Conservation (phyloP, 176 grass and related monocot genomes). For the Areca catechu region DNA sequence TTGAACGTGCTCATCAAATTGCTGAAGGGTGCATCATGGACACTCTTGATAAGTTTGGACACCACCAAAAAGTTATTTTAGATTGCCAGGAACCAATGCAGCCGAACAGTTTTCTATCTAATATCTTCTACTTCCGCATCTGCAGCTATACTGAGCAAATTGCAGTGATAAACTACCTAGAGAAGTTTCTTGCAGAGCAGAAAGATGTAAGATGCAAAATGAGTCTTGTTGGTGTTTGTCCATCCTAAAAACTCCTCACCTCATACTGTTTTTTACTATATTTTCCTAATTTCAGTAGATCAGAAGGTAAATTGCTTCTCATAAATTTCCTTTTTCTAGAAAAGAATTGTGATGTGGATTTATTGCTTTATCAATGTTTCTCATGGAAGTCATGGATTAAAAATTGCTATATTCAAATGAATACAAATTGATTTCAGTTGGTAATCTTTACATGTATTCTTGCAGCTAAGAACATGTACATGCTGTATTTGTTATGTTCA, state of each 20-base stretch:
- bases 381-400: no score
- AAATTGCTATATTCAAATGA: no score
- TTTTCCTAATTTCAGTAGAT: not conserved
- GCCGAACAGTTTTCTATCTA: slow-evolving; percentile 57
- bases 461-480: no score
- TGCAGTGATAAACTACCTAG: slow-evolving; percentile 83
- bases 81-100: slow-evolving; percentile 40
- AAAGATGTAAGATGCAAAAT: slow-evolving; percentile 43
- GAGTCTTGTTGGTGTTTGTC: no score
- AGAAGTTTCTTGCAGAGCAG: slow-evolving; percentile 70
- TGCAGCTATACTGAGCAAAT: slow-evolving; percentile 99
- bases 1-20: slow-evolving; percentile 80
- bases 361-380: no score
- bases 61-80: slow-evolving; percentile 35
- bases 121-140: slow-evolving; percentile 88
- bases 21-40: slow-evolving; percentile 81
- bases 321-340: no score
- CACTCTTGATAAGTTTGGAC: slow-evolving; percentile 40
- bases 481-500: no score
- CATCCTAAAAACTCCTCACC: not conserved
- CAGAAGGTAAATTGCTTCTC: no score
- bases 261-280: slow-evolving; percentile 19
- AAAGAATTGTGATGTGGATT: no score
- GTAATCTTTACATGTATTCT: no score
- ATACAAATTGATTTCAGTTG: no score